Evolutionary conservation across 2,329 filamentous ascomycete species (phyloP).

Genomic region (Bimuria novae-zelandiae): DNA sequence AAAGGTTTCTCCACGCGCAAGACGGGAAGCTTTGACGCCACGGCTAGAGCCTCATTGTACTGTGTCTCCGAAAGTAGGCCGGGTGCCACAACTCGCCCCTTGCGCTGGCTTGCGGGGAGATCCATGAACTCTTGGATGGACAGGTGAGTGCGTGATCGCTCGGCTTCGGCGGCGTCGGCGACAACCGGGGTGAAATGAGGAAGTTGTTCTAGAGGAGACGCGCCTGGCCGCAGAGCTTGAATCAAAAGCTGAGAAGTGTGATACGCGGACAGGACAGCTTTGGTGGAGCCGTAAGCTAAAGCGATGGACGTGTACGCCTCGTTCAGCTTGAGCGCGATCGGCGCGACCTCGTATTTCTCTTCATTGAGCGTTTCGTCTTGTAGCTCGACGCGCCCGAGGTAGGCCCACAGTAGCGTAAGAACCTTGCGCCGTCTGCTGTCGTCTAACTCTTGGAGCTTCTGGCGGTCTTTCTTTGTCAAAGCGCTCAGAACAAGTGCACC

Average conservation of each 20-base stretch:
- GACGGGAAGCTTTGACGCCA: conserved; percentile 82
- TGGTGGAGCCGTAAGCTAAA: conserved; percentile 83
- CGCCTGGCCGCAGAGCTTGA: conserved; percentile 82
- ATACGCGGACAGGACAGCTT: conserved; percentile 81
- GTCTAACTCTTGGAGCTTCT: conserved; percentile 78
- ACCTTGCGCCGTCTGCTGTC: conserved; percentile 82
- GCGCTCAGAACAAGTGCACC: conserved; percentile 59
- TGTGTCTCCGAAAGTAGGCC: conserved; percentile 74
- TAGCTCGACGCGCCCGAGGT: conserved; percentile 85
- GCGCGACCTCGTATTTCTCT: conserved; percentile 87
- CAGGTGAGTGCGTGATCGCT: conserved; percentile 65
- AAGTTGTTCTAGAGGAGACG: conserved; percentile 88
- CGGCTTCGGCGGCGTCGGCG: conserved; percentile 70
- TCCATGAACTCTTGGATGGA: conserved; percentile 89
- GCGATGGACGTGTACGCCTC: conserved; percentile 86
- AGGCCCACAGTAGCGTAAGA: conserved; percentile 90
- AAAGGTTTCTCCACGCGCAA: conserved; percentile 89
- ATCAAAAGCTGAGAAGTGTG: conserved; percentile 83
- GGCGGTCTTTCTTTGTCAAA: conserved; percentile 73
- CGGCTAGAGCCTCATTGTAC: conserved; percentile 73
- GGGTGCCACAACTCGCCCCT: conserved; percentile 70
- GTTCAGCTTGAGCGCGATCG: conserved; percentile 82
- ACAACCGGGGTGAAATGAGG: conserved; percentile 76
- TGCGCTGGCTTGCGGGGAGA: conserved; percentile 74
- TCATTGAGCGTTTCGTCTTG: conserved; percentile 76